These are phyloP conservation scores for Taphrina sp. DNA, from an alignment of 1,139 yeast genomes.

Conservation along the genomic window DNA sequence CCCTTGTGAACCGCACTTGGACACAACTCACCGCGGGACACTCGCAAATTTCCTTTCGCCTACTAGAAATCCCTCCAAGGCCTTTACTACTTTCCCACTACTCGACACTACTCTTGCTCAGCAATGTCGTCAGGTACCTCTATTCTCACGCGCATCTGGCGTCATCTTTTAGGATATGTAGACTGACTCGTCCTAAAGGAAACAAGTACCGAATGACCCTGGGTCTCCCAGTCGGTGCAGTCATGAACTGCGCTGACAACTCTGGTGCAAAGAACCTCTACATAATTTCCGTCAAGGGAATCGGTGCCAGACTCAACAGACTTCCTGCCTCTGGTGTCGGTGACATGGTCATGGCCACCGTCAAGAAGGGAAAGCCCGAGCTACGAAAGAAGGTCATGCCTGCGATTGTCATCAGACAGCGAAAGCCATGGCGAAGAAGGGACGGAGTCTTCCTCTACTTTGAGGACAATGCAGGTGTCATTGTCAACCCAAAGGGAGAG, in stretches of 20 bases:
- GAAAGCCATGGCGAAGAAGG: constrained; percentile 99
- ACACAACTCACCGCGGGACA: too few species aligned
- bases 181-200: constrained; percentile 50
- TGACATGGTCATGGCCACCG: constrained; percentile 72
- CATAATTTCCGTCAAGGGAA: constrained; percentile 98
- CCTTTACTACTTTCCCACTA: too few species aligned
- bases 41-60: too few species aligned
- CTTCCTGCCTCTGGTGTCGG: constrained; percentile 99
- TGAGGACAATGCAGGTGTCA: constrained; percentile 99
- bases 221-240: constrained; percentile 99
- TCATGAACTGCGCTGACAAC: constrained; percentile 99
- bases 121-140: constrained; percentile 23
- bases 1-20: too few species aligned
- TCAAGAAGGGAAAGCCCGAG: constrained; percentile 99
- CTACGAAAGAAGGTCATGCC: constrained; percentile 99
- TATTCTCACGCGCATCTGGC: background rate
- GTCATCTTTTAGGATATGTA: background rate
- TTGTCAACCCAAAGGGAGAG: constrained; percentile 99
- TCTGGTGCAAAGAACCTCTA: constrained; percentile 97
- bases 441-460: constrained; percentile 99
- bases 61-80: too few species aligned
- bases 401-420: constrained; percentile 98
- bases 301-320: constrained; percentile 99
- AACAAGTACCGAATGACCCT: constrained; percentile 99
- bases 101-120: background rate